phyloP scores from a whole-genome alignment of 257 asterid genomes.

The Solanum arcanum region DNA sequence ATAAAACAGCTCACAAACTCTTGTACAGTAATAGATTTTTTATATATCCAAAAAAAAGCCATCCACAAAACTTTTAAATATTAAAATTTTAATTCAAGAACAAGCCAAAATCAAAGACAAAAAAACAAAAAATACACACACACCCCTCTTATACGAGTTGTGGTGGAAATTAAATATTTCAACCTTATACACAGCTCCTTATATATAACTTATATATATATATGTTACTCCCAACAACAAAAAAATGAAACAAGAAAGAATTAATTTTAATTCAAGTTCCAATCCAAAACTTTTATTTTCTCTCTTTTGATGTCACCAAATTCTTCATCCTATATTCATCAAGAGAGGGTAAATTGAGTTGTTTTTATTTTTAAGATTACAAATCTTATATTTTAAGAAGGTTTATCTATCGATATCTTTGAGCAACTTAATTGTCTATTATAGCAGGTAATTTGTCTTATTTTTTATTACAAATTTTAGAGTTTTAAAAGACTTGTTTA shows the following conservation, averaged over 20 bases:
- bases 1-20: conserved; percentile 51
- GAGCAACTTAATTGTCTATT: no score
- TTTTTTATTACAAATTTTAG: background rate
- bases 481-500: background rate
- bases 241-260: background rate
- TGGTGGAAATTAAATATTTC: conserved; percentile 36
- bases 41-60: conserved; percentile 42
- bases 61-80: conserved; percentile 36
- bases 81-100: background rate
- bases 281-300: background rate
- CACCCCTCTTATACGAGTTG: conserved; percentile 17
- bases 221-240: background rate
- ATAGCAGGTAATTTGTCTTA: no score
- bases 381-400: background rate
- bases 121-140: conserved; percentile 29
- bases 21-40: conserved; percentile 20
- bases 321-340: background rate
- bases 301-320: background rate
- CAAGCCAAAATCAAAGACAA: conserved; percentile 24
- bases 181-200: background rate
- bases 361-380: background rate
- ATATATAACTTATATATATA: no score
- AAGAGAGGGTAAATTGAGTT: background rate
- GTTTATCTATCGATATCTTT: no score
- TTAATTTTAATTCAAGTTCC: no score